Percentiles rank a stretch among this genome's conserved stretches.
Evolutionary conservation across 2,329 filamentous ascomycete genomes (phyloP).

Genomic region (Phialemonium atrogriseum): DNA sequence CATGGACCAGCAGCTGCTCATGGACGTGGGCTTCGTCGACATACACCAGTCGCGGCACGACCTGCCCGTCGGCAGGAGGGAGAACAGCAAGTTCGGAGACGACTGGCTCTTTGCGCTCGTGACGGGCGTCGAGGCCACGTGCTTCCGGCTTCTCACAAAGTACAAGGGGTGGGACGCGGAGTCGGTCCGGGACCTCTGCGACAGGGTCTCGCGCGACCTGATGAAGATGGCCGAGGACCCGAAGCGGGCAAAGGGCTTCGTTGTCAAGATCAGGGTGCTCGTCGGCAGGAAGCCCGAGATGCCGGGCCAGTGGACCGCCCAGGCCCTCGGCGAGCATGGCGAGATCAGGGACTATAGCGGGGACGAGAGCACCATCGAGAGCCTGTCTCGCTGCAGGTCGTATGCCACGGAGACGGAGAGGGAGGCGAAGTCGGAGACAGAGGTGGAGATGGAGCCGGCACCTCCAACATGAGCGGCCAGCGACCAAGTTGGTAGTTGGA

Average conservation of each 20-base stretch:
- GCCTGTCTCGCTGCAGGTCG: no score
- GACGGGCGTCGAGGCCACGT: conserved; percentile 40
- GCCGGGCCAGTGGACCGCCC: conserved; percentile 18
- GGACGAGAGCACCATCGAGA: conserved; percentile 18
- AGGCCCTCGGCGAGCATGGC: conserved; percentile 14
- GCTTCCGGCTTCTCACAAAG: conserved; percentile 41
- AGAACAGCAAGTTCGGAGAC: conserved; percentile 38
- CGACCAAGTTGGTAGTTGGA: no score
- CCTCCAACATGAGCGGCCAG: no score
- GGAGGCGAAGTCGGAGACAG: no score
- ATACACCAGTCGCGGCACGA: conserved; percentile 37
- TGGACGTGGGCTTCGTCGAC: conserved; percentile 43
- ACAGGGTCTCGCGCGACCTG: conserved; percentile 38
- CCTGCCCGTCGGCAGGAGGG: conserved; percentile 36
- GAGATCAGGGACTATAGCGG: conserved; percentile 14
- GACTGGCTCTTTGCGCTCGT: conserved; percentile 45
- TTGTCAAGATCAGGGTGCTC: conserved; percentile 39
- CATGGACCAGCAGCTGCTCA: conserved; percentile 34
- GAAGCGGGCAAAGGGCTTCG: conserved; percentile 30
- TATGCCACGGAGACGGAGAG: no score
- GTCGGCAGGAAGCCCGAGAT: conserved; percentile 39
- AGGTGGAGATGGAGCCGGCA: no score
- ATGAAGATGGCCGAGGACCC: conserved; percentile 39
- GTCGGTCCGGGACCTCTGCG: conserved; percentile 37
- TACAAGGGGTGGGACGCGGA: conserved; percentile 44